Base-by-base conservation (phyloP, 768 basidiomycete species). In the Pulveroboletus sp. region DNA sequence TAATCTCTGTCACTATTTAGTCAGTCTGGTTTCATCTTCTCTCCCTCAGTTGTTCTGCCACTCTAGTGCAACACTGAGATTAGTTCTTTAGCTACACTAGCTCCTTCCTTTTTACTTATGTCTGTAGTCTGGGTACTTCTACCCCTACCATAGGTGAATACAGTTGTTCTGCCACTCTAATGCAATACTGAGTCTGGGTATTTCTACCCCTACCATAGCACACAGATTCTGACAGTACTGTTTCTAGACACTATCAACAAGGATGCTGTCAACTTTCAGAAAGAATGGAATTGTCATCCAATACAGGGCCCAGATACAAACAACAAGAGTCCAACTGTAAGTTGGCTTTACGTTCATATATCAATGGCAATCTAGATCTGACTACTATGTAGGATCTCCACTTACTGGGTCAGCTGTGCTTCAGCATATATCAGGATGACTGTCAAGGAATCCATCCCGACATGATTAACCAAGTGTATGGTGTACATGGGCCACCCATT, bases 281-380 rank as follows among this genome's bases (percentile, higher is more conserved):
- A 47, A 0, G 54, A 69, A 2, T 77, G 75, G 75, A 77, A 77
- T 44, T 35, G 53, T 2, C 72, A 77, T 35, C 68, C 69, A 0
- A 55, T 58, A 3, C 17, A 40, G 5, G 24, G 56, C 7, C 20
- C 22, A 2, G 31, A 55, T 5, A 58, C 43, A 0, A 50, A 53
- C 9, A 30, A 51, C 20, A 51, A 58, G 41, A 51, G 47, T 17
- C 57, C 47, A 3, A 23, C 14, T 16, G 56, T 59, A 27, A 0
- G 39, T 35, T n/a, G n/a, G 22, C 11, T 38, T 9, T 2, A 1
- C 2, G 16, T 38, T 22, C 4, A 24, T 37, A 9, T 22, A 6
- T 36, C 39, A 39, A 38, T 6, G 32, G 9, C 35, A 26, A 27
- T 36, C 13, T 23, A 4, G 35, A 26, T 14, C 6, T 29, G 27